These are phyloP conservation scores for Xanthoceras sorbifolium DNA, from an alignment of 345 rosid species.

Conservation along the genomic window DNA sequence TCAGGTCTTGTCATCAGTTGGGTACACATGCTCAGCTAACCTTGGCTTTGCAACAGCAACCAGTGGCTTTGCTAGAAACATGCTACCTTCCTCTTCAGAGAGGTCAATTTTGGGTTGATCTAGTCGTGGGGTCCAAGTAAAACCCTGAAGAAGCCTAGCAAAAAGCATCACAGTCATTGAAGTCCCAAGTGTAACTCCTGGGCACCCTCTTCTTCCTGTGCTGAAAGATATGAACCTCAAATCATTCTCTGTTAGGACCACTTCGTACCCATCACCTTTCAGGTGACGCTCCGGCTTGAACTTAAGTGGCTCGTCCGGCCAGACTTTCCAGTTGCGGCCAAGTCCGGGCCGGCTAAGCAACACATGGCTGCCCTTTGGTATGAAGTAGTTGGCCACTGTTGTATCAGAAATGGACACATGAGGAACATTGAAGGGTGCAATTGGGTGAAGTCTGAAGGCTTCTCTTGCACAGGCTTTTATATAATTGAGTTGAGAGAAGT, in stretches of 20 bases:
- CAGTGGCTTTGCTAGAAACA: constrained; percentile 37
- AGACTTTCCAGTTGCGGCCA: constrained; percentile 47
- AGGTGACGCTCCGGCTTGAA: constrained; percentile 56
- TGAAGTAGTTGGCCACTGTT: constrained; percentile 40
- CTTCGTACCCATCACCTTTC: neutral
- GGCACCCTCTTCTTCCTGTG: constrained; percentile 48
- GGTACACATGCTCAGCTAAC: constrained; percentile 34
- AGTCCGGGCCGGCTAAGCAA: constrained; percentile 42
- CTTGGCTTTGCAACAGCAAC: constrained; percentile 35
- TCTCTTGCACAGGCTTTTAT: constrained; percentile 55
- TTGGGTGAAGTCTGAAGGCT: constrained; percentile 53
- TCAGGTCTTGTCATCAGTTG: too few relatives aligned
- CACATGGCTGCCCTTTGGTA: constrained; percentile 55
- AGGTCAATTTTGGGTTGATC: constrained; percentile 28
- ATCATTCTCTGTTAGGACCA: constrained; percentile 41
- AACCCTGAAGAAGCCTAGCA: constrained; percentile 51
- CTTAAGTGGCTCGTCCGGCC: constrained; percentile 41
- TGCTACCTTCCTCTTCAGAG: constrained; percentile 29
- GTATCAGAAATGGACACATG: constrained; percentile 37
- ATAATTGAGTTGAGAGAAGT: constrained; percentile 41
- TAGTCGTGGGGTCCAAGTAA: constrained; percentile 36
- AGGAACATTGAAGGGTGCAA: constrained; percentile 46
- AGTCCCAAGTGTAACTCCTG: constrained; percentile 44
- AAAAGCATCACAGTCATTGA: constrained; percentile 44
- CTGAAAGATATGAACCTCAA: constrained; percentile 53